Evolutionary conservation across 2,329 filamentous ascomycete species (phyloP).

Genomic region (Penicillium sp.): DNA sequence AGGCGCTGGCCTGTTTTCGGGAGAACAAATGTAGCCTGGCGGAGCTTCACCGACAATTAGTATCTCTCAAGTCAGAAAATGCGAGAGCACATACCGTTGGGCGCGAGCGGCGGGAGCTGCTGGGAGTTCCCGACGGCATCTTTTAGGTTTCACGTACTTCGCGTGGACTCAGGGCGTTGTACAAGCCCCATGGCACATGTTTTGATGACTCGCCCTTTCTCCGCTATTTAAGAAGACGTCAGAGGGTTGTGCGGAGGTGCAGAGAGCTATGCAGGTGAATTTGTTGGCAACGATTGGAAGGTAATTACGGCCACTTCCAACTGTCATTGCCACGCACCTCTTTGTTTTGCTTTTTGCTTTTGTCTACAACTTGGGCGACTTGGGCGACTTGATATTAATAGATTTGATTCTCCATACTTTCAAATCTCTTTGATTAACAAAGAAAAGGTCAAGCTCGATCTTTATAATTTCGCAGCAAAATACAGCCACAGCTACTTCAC

Average conservation of each 20-base stretch:
- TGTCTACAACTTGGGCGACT: neutral
- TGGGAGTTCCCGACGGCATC: constrained; percentile 34
- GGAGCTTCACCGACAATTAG: constrained; percentile 53
- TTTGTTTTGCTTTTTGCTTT: neutral
- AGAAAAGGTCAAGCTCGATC: neutral
- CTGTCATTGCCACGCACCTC: constrained; percentile 14
- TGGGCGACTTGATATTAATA: neutral
- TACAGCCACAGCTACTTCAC: neutral
- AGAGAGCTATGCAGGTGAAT: constrained; percentile 8
- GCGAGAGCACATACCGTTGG: constrained; percentile 31
- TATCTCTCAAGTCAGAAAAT: neutral
- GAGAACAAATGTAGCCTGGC: constrained; percentile 83
- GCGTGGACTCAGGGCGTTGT: constrained; percentile 12
- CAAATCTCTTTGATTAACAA: neutral
- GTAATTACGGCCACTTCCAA: constrained; percentile 14
- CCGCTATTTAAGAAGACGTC: neutral
- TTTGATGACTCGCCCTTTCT: constrained; percentile 3
- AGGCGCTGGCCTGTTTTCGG: constrained; percentile 83
- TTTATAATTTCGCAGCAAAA: neutral
- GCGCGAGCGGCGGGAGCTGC: constrained; percentile 35
- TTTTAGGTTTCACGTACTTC: constrained; percentile 20
- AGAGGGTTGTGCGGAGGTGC: constrained; percentile 9
- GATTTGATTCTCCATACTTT: neutral
- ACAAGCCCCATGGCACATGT: constrained; percentile 1
- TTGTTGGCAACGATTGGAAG: constrained; percentile 8